These are phyloP conservation scores for Eutrema japonicum DNA, from an alignment of 345 rosid genomes.

Conservation along the genomic window DNA sequence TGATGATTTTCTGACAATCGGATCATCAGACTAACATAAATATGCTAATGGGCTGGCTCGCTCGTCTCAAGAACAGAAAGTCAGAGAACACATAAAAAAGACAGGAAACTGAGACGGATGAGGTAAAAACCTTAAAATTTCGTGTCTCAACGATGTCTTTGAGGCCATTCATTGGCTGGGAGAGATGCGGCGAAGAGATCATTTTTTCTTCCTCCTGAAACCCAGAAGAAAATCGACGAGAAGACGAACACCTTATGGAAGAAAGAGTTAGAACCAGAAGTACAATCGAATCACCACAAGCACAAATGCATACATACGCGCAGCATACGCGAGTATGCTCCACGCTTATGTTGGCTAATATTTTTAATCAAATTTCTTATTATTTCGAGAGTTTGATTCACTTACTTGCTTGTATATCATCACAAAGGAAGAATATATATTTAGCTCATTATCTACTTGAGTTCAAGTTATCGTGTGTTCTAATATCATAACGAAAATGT, in stretches of 20 bases:
- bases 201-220: slow-evolving; percentile 11
- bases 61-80: background rate
- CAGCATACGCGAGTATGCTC: slow-evolving; percentile 16
- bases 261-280: background rate
- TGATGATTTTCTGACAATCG: background rate
- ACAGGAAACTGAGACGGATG: background rate
- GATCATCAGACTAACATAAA: slow-evolving; percentile 10
- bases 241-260: background rate
- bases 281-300: background rate
- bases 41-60: background rate
- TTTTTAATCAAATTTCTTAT: too few species aligned
- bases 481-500: too few species aligned
- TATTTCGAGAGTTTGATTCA: too few species aligned
- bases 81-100: background rate
- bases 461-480: too few species aligned
- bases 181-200: slow-evolving; percentile 44
- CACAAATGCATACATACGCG: slow-evolving; percentile 11
- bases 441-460: too few species aligned
- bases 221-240: background rate
- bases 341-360: background rate
- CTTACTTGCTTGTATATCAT: too few species aligned
- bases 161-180: slow-evolving; percentile 66
- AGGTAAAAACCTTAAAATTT: slow-evolving; percentile 69
- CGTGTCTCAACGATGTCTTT: slow-evolving; percentile 67
- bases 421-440: too few species aligned